Evolutionary conservation across 2,329 filamentous ascomycete species (phyloP).

Genomic region (Elsinoe batatas): DNA sequence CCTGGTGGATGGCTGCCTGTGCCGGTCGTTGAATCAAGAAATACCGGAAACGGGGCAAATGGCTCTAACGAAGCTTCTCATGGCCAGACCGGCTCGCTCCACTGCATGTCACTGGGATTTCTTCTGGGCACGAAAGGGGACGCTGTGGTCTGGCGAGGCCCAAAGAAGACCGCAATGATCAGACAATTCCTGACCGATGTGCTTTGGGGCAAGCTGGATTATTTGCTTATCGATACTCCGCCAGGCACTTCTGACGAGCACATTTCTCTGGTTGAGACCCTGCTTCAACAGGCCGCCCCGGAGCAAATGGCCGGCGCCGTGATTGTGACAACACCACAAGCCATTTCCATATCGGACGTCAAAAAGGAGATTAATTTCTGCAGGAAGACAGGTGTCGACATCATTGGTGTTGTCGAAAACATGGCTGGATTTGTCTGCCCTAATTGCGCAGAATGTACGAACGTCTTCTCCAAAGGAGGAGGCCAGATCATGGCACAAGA

Average conservation of each 20-base stretch:
- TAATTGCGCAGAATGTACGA: conserved; percentile 70
- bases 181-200: conserved; percentile 91
- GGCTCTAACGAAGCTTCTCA: conserved; percentile 15
- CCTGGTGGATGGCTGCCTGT: conserved; percentile 90
- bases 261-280: conserved; percentile 78
- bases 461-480: conserved; percentile 86
- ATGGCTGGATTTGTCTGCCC: conserved; percentile 88
- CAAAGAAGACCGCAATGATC: conserved; percentile 99
- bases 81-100: conserved; percentile 48
- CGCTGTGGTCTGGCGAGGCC: conserved; percentile 93
- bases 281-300: conserved; percentile 33
- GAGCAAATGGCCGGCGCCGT: conserved; percentile 77
- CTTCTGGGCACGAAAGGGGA: conserved; percentile 73
- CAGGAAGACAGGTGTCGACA: conserved; percentile 65
- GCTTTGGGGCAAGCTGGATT: conserved; percentile 79
- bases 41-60: conserved; percentile 16
- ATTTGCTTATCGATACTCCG: conserved; percentile 87
- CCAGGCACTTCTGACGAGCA: conserved; percentile 96
- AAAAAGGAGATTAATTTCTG: conserved; percentile 94
- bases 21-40: conserved; percentile 54
- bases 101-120: conserved; percentile 90
- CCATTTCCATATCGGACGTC: conserved; percentile 85
- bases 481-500: conserved; percentile 82
- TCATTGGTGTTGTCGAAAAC: conserved; percentile 90
- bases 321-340: conserved; percentile 92